Evolutionary conservation across 2,329 filamentous ascomycete genomes (phyloP), one percentile per base, ranked within the genome.

Genomic region (Fusarium sp.): DNA sequence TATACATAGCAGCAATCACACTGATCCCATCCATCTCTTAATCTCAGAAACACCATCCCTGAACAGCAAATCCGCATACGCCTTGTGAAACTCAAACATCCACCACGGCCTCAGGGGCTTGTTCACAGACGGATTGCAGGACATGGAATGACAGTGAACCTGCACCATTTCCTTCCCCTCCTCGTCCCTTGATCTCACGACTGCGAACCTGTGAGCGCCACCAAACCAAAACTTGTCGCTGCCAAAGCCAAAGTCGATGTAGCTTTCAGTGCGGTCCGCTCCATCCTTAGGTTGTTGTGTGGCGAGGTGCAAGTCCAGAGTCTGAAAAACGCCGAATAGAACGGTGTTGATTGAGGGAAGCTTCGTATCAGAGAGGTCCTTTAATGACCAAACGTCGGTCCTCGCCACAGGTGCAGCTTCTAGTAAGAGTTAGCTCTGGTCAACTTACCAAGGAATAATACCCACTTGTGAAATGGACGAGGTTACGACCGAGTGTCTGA

Each of bases 191-290:
- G 65, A 47, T 7, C 80, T 71, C 3, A 77, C 64, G 6, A 82
- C 64, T 9, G 74, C 76, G 27, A 82, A 80, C 2, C 80, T 73
- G 57, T 82, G 81, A 3, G 77, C 77, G 0, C 81, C 81, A 0
- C 75, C 73, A n/a, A 82, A 82, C 0, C 16, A 25, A 0, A 59
- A 56, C 56, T 70, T 42, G 22, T 80, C 76, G 16, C 72, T 78
- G 2, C 81, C 80, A 20, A 79, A 82, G 0, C 74, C 71, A 52
- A 81, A 76, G 66, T 82, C 81, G 10, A 81, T 52, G 33, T 75
- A 74, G 35, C 80, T 81, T 13, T 78, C 69, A 1, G 65, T 68
- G 10, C 18, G 14, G 2, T 36, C 58, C 25, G 36, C 42, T 4
- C 29, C 2, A 7, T 7, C 10, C 29, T 61, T 22, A 2, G 2